Evolutionary conservation across 2,329 filamentous ascomycete genomes (phyloP).

Genomic region (Cercospora brassicicola): DNA sequence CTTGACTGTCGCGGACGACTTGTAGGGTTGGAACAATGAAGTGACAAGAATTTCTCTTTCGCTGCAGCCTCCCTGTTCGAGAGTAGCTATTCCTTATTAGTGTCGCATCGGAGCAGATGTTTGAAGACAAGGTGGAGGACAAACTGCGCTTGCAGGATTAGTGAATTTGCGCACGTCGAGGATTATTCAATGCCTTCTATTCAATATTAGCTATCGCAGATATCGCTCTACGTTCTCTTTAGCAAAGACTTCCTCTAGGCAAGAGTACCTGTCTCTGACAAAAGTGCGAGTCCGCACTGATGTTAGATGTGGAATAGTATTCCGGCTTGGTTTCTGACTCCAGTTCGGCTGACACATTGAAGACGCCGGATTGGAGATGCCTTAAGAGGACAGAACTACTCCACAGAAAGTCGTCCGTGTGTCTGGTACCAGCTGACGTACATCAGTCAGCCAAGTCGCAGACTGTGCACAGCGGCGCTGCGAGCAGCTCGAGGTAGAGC

Average conservation of each 20-base stretch:
- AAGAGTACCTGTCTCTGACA: background rate
- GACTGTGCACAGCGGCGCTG: no score
- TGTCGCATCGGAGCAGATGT: background rate
- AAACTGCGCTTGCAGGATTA: background rate
- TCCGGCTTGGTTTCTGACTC: background rate
- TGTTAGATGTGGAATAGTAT: background rate
- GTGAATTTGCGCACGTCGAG: background rate
- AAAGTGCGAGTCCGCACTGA: background rate
- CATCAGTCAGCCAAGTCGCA: no score
- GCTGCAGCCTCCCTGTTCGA: background rate
- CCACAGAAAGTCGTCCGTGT: no score
- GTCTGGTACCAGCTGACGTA: no score
- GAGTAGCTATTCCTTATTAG: background rate
- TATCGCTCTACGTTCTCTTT: background rate
- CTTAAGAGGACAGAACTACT: no score
- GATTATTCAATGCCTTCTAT: background rate
- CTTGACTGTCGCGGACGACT: constrained; percentile 10
- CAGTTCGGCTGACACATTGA: no score
- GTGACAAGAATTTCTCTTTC: background rate
- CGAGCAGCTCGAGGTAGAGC: no score
- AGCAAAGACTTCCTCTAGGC: background rate
- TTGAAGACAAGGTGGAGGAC: background rate
- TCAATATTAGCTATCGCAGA: background rate
- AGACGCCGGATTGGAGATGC: no score
- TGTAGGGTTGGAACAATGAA: background rate